Conservation (phyloP, 352 stramenopile species). For the Saprolegnia parasitica region DNA sequence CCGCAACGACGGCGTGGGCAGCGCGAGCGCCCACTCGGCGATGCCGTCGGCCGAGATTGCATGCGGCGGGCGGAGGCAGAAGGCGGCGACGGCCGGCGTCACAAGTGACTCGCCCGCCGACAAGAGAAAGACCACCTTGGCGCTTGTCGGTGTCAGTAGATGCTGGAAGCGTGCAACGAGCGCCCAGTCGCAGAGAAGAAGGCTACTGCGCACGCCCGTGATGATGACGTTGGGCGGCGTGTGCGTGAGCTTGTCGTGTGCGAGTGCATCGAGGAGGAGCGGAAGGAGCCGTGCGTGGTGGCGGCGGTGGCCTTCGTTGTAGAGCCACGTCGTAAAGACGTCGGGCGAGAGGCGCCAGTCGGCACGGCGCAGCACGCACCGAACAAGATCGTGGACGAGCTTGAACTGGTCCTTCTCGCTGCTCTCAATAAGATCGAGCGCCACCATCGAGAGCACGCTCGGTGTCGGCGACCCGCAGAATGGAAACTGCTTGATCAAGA, state of each 20-base stretch:
- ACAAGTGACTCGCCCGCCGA: not conserved
- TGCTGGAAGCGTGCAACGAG: not conserved
- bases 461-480: not conserved
- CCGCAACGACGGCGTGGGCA: not conserved
- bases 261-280: not conserved
- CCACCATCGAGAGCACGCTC: not conserved
- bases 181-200: not conserved
- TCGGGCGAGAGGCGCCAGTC: not conserved
- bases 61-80: not conserved
- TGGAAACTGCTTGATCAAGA: not conserved
- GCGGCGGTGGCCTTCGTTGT: not conserved
- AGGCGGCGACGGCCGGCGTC: not conserved
- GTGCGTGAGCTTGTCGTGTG: not conserved
- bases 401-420: not conserved
- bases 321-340: not conserved
- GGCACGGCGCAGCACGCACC: not conserved
- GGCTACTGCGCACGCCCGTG: not conserved
- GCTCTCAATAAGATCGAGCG: conserved; percentile 3
- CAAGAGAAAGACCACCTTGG: conserved; percentile 2
- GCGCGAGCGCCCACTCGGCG: not conserved
- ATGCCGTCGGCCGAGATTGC: not conserved
- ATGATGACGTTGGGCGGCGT: not conserved
- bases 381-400: not conserved
- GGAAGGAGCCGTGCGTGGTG: not conserved
- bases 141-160: not conserved